These are phyloP conservation scores for Rasamsonia emersonii DNA, from an alignment of 2,329 filamentous ascomycete genomes.

Conservation along the genomic window DNA sequence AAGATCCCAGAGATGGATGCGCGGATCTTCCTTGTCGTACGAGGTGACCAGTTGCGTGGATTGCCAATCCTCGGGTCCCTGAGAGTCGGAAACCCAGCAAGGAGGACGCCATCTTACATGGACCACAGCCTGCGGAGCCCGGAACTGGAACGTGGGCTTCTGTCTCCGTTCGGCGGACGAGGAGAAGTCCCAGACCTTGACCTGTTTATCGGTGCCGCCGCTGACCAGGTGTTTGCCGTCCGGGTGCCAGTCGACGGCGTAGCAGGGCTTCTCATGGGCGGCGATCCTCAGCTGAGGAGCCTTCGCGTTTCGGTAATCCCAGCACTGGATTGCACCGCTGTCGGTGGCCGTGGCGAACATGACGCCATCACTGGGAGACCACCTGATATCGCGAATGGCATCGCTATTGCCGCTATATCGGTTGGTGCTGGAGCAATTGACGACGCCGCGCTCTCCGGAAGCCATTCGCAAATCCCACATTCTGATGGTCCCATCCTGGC, in stretches of 20 bases:
- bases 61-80: constrained; percentile 47
- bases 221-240: constrained; percentile 57
- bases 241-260: constrained; percentile 58
- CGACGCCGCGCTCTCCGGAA: constrained; percentile 38
- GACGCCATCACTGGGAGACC: constrained; percentile 55
- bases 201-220: constrained; percentile 52
- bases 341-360: constrained; percentile 59
- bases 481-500: constrained; percentile 55
- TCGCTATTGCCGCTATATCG: constrained; percentile 51
- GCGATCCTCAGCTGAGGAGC: constrained; percentile 52
- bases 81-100: constrained; percentile 45
- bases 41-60: constrained; percentile 55
- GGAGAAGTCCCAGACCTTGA: constrained; percentile 58
- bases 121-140: constrained; percentile 53
- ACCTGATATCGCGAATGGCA: constrained; percentile 55
- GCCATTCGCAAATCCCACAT: constrained; percentile 56
- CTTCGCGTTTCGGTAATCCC: constrained; percentile 53
- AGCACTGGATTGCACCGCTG: constrained; percentile 54
- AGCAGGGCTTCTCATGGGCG: constrained; percentile 53
- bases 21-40: constrained; percentile 53
- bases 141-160: constrained; percentile 51
- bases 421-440: constrained; percentile 46
- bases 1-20: constrained; percentile 58
- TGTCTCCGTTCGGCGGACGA: constrained; percentile 46
- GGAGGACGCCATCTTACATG: constrained; percentile 56